Evolutionary conservation across 805 yeast genomes (phyloP), one percentile per base, ranked within the genome.

Genomic region (Metschnikowia kunwiensis): DNA sequence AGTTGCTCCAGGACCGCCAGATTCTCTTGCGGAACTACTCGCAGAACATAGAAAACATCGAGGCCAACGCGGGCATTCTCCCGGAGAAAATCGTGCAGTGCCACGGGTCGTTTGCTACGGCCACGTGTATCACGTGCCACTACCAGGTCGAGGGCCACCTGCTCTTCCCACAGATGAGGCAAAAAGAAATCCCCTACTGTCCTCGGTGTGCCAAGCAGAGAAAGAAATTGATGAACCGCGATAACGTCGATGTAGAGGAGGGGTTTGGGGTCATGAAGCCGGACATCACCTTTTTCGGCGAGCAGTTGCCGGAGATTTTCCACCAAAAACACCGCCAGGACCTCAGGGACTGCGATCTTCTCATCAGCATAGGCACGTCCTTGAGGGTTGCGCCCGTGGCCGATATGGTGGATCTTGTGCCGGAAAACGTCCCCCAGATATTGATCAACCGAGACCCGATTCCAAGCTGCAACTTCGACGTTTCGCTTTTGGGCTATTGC

Each of bases 381-480:
- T 69, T 88, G 46, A 86, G 88, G 54, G 97, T 88, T 16, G 87
- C 94, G 0, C 97, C 97, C 0, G 96, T 89, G 4, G 79, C 87
- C 35, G 88, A 86, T 35, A 85, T 88, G 40, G 89, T 86, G n/a
- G 80, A 86, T 44, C 69, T 75, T 60, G 63, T 88, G 2, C 79
- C 82, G 0, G 70, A 72, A n/a, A 58, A 74, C n/a, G 79, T 85
- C 2, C 96, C 96, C 0, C 95, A 87, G 59, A 70, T 89, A 4
- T 67, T 85, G 38, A 82, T 88, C 44, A 85, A 86, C 54, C 78
- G 74, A 51, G 93, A 86, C 51, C 80, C 85, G 1, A 80, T 86
- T 13, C 70, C 67, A 24, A 94, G 85, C 51, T 74, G 81, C 30
- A 85, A 82, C 49, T 88, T 88, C 58, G 96, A 88, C 56, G 74